phyloP scores from a whole-genome alignment of 805 yeast genomes.

The Teunomyces stri region DNA sequence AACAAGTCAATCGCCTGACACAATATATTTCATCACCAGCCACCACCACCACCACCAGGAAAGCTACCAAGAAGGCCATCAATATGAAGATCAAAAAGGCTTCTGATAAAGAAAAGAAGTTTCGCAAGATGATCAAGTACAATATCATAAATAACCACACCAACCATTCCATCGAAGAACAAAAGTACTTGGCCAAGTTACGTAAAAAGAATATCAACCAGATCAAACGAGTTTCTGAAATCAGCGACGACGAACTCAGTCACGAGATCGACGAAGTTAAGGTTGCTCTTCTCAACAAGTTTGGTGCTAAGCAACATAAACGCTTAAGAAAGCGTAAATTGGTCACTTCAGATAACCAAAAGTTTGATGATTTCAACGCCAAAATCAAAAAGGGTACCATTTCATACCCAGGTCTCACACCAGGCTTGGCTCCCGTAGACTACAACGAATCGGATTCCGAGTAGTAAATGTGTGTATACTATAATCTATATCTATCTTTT shows the following conservation, averaged over 20 bases:
- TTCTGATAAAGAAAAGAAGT: slow-evolving; percentile 27
- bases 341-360: slow-evolving; percentile 7
- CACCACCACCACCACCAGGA: slow-evolving; percentile 7
- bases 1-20: slow-evolving; percentile 11
- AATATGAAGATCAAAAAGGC: slow-evolving; percentile 22
- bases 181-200: slow-evolving; percentile 38
- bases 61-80: slow-evolving; percentile 7
- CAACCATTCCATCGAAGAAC: slow-evolving; percentile 29
- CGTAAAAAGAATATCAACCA: slow-evolving; percentile 35
- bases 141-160: slow-evolving; percentile 36
- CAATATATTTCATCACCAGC: slow-evolving; percentile 4
- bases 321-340: slow-evolving; percentile 23
- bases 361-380: slow-evolving; percentile 27
- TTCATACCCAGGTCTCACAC: slow-evolving; percentile 67
- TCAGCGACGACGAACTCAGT: slow-evolving; percentile 30
- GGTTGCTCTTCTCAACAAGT: slow-evolving; percentile 20
- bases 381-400: slow-evolving; percentile 44
- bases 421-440: slow-evolving; percentile 84
- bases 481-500: slow-evolving; percentile 12
- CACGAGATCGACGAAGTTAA: slow-evolving; percentile 30
- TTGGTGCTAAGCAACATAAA: slow-evolving; percentile 17
- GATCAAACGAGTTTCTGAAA: slow-evolving; percentile 24
- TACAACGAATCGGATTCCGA: slow-evolving; percentile 26
- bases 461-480: slow-evolving; percentile 9
- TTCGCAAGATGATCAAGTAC: slow-evolving; percentile 36